A percentile compares a stretch with the other conserved stretches of the same genome.
phyloP scores from a whole-genome alignment of 2,329 filamentous ascomycete genomes.

The Ceratocystis cubensis region DNA sequence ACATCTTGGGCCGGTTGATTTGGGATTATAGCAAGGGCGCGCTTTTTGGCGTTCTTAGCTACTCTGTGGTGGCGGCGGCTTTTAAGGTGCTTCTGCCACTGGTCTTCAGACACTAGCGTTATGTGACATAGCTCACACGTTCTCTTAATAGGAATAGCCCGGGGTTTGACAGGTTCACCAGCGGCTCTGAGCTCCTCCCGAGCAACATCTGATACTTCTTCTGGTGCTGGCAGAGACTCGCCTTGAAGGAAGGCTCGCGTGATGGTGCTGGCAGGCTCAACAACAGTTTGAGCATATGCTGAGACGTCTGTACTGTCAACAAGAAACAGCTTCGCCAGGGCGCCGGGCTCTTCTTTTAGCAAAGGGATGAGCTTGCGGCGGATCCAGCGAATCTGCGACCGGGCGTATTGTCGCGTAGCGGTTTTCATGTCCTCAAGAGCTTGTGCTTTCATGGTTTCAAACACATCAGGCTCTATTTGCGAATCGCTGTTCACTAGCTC shows the following conservation, averaged over 20 bases:
- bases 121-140: slow-evolving; percentile 64
- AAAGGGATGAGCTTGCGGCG: slow-evolving; percentile 65
- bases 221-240: slow-evolving; percentile 40
- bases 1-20: slow-evolving; percentile 12
- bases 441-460: slow-evolving; percentile 42
- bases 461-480: slow-evolving; percentile 25
- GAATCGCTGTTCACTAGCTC: slow-evolving; percentile 31
- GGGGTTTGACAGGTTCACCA: slow-evolving; percentile 33
- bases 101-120: slow-evolving; percentile 44
- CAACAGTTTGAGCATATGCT: slow-evolving; percentile 51
- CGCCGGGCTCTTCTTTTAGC: slow-evolving; percentile 42
- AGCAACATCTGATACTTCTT: slow-evolving; percentile 37
- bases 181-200: slow-evolving; percentile 36
- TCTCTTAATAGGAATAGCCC: slow-evolving; percentile 43
- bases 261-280: slow-evolving; percentile 49
- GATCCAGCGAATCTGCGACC: slow-evolving; percentile 77
- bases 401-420: slow-evolving; percentile 78
- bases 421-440: slow-evolving; percentile 66
- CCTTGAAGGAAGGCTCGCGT: slow-evolving; percentile 50
- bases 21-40: slow-evolving; percentile 28
- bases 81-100: slow-evolving; percentile 32
- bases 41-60: slow-evolving; percentile 28
- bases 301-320: slow-evolving; percentile 64
- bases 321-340: slow-evolving; percentile 54
- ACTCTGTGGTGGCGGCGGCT: slow-evolving; percentile 29